A percentile compares a stretch with the other conserved stretches of the same genome.
These are phyloP conservation scores for Sarocladiaceae sp. DNA, from an alignment of 2,329 filamentous ascomycete species.

Conservation along the genomic window DNA sequence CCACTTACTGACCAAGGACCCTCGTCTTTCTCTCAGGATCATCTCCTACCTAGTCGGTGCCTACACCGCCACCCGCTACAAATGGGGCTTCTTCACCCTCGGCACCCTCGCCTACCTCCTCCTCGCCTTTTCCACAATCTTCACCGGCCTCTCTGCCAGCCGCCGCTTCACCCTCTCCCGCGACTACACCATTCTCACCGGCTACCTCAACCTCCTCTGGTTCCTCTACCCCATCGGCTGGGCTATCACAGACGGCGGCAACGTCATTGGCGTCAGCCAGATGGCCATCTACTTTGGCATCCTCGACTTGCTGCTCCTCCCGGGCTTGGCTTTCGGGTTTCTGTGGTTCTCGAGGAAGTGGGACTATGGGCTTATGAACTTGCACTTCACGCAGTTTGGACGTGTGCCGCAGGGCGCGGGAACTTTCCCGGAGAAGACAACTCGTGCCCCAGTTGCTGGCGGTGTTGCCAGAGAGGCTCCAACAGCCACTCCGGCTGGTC, in stretches of 20 bases:
- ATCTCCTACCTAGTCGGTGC: slow-evolving; percentile 43
- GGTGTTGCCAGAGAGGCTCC: neutral
- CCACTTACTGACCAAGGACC: neutral
- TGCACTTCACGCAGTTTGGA: slow-evolving; percentile 50
- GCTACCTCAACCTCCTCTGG: slow-evolving; percentile 46
- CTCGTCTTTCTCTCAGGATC: too few species aligned
- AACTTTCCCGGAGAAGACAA: neutral
- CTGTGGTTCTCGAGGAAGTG: slow-evolving; percentile 39
- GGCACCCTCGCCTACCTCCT: slow-evolving; percentile 40
- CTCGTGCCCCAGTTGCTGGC: neutral
- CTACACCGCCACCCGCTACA: slow-evolving; percentile 42
- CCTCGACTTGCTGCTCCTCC: slow-evolving; percentile 42
- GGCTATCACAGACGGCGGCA: slow-evolving; percentile 44
- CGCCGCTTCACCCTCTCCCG: slow-evolving; percentile 33
- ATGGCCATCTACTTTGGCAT: slow-evolving; percentile 47
- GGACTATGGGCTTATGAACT: slow-evolving; percentile 45
- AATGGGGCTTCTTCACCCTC: slow-evolving; percentile 52
- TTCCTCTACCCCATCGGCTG: slow-evolving; percentile 54
- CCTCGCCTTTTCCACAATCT: slow-evolving; percentile 38
- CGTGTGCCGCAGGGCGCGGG: slow-evolving; percentile 27
- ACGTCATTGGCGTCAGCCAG: slow-evolving; percentile 38
- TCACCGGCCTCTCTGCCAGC: slow-evolving; percentile 30
- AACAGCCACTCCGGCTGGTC: too few species aligned
- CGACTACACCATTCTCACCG: slow-evolving; percentile 39
- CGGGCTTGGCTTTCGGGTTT: slow-evolving; percentile 35